Conservation (phyloP, 169 alveolate genomes). For the Plasmodium knowlesi region DNA sequence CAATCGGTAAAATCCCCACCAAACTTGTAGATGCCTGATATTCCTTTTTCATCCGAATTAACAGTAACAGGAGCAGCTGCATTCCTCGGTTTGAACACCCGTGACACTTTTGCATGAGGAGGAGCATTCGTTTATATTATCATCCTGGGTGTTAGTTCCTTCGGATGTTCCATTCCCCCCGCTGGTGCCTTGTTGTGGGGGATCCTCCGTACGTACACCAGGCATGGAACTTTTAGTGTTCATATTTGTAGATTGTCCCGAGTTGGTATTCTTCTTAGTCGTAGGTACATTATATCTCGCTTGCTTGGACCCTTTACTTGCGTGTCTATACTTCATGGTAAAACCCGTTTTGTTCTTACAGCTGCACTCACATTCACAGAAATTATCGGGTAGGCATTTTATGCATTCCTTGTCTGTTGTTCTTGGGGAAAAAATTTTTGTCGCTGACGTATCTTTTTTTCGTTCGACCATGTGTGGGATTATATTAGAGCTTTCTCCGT, state of each 20-base stretch:
- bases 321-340: conserved; percentile 68
- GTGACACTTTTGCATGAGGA: conserved; percentile 68
- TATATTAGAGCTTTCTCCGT: conserved; percentile 17
- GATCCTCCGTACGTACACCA: not conserved
- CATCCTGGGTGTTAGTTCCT: conserved; percentile 13
- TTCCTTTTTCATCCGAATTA: conserved; percentile 15
- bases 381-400: conserved; percentile 63
- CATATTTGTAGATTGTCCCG: conserved; percentile 16
- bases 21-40: not conserved
- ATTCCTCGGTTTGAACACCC: conserved; percentile 71
- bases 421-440: conserved; percentile 29
- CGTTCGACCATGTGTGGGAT: not conserved
- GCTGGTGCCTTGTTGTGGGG: not conserved
- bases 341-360: conserved; percentile 70
- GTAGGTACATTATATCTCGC: not conserved
- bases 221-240: not conserved
- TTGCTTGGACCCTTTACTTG: conserved; percentile 37
- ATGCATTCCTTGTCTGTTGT: conserved; percentile 56
- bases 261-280: not conserved
- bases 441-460: conserved; percentile 23
- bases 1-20: not conserved
- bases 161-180: not conserved
- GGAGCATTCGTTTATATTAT: conserved; percentile 31
- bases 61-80: conserved; percentile 68
- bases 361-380: conserved; percentile 72